phyloP scores from a whole-genome alignment of 176 grass and related monocot genomes.

The Triticum timopheevii region DNA sequence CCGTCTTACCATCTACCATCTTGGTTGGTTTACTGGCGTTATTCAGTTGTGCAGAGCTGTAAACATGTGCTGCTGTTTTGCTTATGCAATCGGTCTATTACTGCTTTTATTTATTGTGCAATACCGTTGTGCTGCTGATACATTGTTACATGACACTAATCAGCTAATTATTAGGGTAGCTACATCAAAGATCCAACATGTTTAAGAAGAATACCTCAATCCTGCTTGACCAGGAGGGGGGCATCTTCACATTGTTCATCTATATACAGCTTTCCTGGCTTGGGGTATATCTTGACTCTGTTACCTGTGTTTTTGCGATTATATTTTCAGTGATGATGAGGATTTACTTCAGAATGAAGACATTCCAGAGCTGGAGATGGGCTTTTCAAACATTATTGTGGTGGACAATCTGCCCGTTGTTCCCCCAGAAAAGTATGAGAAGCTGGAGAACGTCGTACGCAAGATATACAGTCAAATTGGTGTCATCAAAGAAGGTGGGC shows the following conservation, averaged over 20 bases:
- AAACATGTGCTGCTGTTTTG: not conserved
- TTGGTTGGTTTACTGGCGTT: not conserved
- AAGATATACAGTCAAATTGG: slow-evolving; percentile 77
- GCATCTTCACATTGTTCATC: not conserved
- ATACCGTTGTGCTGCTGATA: too few species aligned
- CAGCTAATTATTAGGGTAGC: not conserved
- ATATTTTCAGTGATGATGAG: slow-evolving; percentile 68
- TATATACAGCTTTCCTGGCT: too few species aligned
- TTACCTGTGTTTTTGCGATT: not conserved
- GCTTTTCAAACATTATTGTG: slow-evolving; percentile 65
- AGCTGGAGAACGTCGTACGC: slow-evolving; percentile 68
- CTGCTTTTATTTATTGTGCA: not conserved
- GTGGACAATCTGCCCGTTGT: slow-evolving; percentile 89
- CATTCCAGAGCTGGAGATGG: slow-evolving; percentile 57
- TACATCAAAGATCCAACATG: not conserved
- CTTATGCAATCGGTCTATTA: not conserved
- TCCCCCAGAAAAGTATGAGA: slow-evolving; percentile 79
- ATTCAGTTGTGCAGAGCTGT: not conserved
- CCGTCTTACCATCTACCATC: not conserved
- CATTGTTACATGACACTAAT: not conserved
- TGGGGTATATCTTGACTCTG: not conserved
- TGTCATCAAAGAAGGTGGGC: slow-evolving; percentile 41
- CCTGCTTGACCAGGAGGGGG: too few species aligned
- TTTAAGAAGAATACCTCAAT: not conserved
- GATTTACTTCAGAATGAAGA: slow-evolving; percentile 62